Conservation (phyloP, 2,329 filamentous ascomycete genomes). For the Pleomassaria siparia region DNA sequence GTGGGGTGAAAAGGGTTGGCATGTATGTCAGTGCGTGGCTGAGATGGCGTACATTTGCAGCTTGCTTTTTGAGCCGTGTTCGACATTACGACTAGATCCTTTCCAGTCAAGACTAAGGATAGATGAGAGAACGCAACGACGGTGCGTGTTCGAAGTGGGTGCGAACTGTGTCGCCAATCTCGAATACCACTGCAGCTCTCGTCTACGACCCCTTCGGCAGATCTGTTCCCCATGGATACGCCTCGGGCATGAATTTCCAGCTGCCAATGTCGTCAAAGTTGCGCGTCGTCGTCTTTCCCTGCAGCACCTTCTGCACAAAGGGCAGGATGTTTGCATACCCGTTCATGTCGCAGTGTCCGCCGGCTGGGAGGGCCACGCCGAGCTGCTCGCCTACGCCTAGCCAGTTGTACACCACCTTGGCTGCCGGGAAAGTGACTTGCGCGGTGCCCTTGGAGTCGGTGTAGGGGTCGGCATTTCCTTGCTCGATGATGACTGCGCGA, state of each 20-base stretch:
- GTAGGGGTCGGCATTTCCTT: constrained; percentile 47
- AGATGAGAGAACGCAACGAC: too few species aligned
- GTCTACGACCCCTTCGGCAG: constrained; percentile 11
- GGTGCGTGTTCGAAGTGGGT: too few species aligned
- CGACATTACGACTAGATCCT: too few species aligned
- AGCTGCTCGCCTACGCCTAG: constrained; percentile 38
- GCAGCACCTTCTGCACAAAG: constrained; percentile 52
- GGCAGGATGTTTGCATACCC: constrained; percentile 52
- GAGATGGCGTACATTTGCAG: too few species aligned
- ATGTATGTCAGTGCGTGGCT: too few species aligned
- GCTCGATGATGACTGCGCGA: constrained; percentile 36
- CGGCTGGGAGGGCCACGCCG: constrained; percentile 50
- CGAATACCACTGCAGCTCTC: not conserved
- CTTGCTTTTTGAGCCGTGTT: too few species aligned
- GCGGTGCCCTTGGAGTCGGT: constrained; percentile 54
- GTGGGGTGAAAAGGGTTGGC: too few species aligned
- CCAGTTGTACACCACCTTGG: constrained; percentile 38
- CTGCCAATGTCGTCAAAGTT: constrained; percentile 50
- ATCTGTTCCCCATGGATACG: constrained; percentile 49
- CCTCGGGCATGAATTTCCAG: constrained; percentile 49
- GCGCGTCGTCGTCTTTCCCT: constrained; percentile 49
- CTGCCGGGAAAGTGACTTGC: constrained; percentile 34
- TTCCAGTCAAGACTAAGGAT: too few species aligned
- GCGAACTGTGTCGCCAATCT: too few species aligned
- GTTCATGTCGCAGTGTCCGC: constrained; percentile 53